Conservation (phyloP, 2,329 filamentous ascomycete species). For the Cadophora sp. region DNA sequence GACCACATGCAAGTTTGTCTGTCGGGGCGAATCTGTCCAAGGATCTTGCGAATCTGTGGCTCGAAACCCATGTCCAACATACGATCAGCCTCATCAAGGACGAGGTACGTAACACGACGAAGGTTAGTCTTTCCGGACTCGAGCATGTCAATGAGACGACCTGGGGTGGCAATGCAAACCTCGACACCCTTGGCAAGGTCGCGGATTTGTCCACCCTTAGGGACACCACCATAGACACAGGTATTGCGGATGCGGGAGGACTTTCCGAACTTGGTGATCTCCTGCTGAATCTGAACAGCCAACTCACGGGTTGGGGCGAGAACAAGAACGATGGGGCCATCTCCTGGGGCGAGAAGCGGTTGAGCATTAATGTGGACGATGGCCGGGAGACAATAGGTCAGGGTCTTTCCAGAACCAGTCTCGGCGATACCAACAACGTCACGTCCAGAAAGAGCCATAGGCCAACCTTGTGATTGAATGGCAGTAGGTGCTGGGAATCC, state of each 20-base stretch:
- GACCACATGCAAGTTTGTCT: constrained; percentile 99
- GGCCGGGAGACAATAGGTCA: constrained; percentile 96
- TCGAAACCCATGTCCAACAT: constrained; percentile 99
- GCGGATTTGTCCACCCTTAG: constrained; percentile 95
- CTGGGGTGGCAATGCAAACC: constrained; percentile 97
- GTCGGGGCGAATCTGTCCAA: constrained; percentile 95
- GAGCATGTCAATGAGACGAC: constrained; percentile 97
- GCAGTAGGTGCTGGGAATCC: constrained; percentile 93
- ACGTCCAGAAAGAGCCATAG: constrained; percentile 96
- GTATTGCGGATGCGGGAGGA: constrained; percentile 98
- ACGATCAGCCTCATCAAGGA: constrained; percentile 97
- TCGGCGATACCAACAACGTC: constrained; percentile 99
- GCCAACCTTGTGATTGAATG: constrained; percentile 98
- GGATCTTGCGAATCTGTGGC: constrained; percentile 98
- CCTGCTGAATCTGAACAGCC: constrained; percentile 97
- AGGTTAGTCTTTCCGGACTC: constrained; percentile 98
- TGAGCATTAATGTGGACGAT: constrained; percentile 99
- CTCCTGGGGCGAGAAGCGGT: constrained; percentile 91
- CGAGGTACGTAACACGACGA: constrained; percentile 95
- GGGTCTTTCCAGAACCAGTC: constrained; percentile 98
- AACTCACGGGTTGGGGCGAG: constrained; percentile 96
- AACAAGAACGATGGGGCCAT: constrained; percentile 95
- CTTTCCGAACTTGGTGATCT: constrained; percentile 98
- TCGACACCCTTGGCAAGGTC: constrained; percentile 95
- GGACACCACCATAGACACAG: constrained; percentile 98